A percentile compares a stretch with the other conserved stretches of the same genome.
Evolutionary conservation across 371 early-diverging fungal species (phyloP).

Genomic region (Lichtheimia ramosa): DNA sequence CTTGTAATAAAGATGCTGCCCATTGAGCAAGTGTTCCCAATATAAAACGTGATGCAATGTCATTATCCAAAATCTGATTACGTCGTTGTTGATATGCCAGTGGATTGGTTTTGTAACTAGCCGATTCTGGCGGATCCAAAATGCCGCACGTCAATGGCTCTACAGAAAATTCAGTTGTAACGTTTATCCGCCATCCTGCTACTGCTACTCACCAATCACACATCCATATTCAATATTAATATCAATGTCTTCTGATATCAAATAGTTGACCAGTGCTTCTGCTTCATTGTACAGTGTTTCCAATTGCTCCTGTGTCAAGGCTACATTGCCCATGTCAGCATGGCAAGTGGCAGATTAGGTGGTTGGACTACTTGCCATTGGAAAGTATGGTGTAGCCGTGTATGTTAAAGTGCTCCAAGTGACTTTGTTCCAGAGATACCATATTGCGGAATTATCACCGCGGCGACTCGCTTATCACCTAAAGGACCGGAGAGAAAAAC

Average conservation of each 20-base stretch:
- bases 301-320: slow-evolving; percentile 26
- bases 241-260: slow-evolving; percentile 45
- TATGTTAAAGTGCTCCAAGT: slow-evolving; percentile 30
- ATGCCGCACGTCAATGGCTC: slow-evolving; percentile 57
- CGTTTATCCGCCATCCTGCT: neutral
- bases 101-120: slow-evolving; percentile 22
- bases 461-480: no score
- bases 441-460: no score
- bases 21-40: slow-evolving; percentile 33
- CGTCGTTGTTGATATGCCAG: slow-evolving; percentile 28
- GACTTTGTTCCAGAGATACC: slow-evolving; percentile 9
- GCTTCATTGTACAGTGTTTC: slow-evolving; percentile 44
- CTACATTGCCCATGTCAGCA: slow-evolving; percentile 10
- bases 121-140: slow-evolving; percentile 26
- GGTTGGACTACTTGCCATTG: slow-evolving; percentile 5
- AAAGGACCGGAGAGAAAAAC: neutral
- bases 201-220: slow-evolving; percentile 34
- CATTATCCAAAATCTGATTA: slow-evolving; percentile 17
- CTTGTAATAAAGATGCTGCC: slow-evolving; percentile 24
- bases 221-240: slow-evolving; percentile 50
- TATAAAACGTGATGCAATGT: slow-evolving; percentile 17
- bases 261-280: slow-evolving; percentile 48
- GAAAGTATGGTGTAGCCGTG: slow-evolving; percentile 13
- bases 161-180: neutral
- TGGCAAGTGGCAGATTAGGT: neutral